Evolutionary conservation across 164 flowering plant genomes (phyloP), one percentile per base, ranked within the genome.

Genomic region (Paratinospora sagittata): DNA sequence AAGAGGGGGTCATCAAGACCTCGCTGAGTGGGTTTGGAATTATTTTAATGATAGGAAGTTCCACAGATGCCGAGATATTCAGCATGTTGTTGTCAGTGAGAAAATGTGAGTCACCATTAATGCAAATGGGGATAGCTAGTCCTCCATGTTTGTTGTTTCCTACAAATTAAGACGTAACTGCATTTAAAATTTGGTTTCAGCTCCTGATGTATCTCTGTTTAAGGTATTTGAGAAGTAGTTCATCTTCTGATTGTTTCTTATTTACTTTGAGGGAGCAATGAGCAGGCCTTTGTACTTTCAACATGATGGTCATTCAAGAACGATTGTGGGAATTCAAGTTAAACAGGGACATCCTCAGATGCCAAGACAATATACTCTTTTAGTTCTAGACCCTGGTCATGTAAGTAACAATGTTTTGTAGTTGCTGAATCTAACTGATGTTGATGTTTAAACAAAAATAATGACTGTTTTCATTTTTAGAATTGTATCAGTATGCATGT

Each of bases 281-380:
- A 72, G 70, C 87, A 93, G 96, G 85, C 97, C 96, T 49, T 84
- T 93, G 82, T 93, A 90, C 78, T 93, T 93, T 74, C 97, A 91
- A 77, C 97, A 93, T 78, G 82, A 88, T 73, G 98, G 98, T 45
- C 98, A 91, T 75, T 92, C 98, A 66, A 84, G 97, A 81, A 93
- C 96, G 49, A 90, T 93, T 70, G 81, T 91, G 55, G 98, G 98
- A 62, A 85, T 93, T 78, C 96, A 93, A 81, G 79, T 70, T 63
- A 90, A 76, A 74, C 81, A 70, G 72, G 81, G 77, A 73, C 58
- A 36, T 12, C 79, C 76, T 65, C 86, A 87, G 62, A 77, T 37
- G 76, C 81, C 79, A 47, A 33, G 65, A 60, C 87, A 81, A 58
- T 81, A 80, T 78, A 93, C 75, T n/a, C n/a, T n/a, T n/a, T n/a